phyloP scores from a whole-genome alignment of 768 basidiomycete species.

The Naganishia vishniacii region DNA sequence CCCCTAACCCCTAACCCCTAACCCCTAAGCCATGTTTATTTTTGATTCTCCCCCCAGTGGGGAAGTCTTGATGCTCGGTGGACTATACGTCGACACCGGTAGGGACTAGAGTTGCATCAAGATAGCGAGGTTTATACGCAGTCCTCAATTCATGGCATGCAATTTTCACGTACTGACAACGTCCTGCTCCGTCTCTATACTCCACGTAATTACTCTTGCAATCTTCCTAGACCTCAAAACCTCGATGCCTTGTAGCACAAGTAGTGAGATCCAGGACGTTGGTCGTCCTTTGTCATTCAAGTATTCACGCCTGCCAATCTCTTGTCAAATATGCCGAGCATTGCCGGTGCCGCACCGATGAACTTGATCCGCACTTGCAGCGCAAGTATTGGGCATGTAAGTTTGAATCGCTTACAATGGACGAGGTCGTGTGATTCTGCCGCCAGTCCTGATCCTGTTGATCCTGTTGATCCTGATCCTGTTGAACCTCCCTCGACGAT shows the following conservation, averaged over 20 bases:
- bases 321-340: constrained; percentile 69
- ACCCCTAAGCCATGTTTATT: too few relatives aligned
- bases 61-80: constrained; percentile 76
- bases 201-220: constrained; percentile 34
- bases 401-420: constrained; percentile 52
- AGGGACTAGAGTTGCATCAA: constrained; percentile 54
- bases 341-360: constrained; percentile 73
- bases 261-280: not conserved
- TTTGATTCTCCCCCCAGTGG: constrained; percentile 47
- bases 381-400: constrained; percentile 51
- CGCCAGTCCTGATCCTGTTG: constrained; percentile 79
- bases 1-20: too few relatives aligned
- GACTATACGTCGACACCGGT: constrained; percentile 83
- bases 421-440: constrained; percentile 72
- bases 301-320: constrained; percentile 53
- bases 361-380: constrained; percentile 59
- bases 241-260: constrained; percentile 26
- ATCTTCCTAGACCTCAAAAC: constrained; percentile 32
- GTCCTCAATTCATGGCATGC: constrained; percentile 11
- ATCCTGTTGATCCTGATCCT: constrained; percentile 79
- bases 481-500: constrained; percentile 91
- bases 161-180: constrained; percentile 57
- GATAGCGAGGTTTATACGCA: not conserved
- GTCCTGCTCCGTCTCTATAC: constrained; percentile 41
- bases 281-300: not conserved